Conservation (phyloP, 331 rosid genomes). For the Prunus yedoensis region DNA sequence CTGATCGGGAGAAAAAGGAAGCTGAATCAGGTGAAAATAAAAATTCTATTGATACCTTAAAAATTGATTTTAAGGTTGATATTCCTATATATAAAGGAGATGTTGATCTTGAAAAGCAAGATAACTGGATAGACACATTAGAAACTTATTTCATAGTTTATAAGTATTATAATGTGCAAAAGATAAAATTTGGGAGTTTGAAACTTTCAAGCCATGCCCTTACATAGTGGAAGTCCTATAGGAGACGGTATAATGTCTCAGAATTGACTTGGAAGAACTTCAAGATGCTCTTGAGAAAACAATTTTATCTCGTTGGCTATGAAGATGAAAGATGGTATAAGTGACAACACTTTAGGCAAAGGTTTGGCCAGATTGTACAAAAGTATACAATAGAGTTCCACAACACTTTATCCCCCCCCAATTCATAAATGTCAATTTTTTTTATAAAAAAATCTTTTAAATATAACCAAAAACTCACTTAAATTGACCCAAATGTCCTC, state of each 20-base stretch:
- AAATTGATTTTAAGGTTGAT: constrained; percentile 1
- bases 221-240: constrained; percentile 1
- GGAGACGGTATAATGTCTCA: neutral
- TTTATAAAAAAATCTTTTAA: too few relatives aligned
- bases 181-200: neutral
- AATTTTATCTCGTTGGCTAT: neutral
- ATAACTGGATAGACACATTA: neutral
- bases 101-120: neutral
- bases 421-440: too few relatives aligned
- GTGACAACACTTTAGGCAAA: neutral
- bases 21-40: neutral
- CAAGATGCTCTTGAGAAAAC: neutral
- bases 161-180: neutral
- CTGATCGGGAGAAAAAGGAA: neutral
- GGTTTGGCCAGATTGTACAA: neutral
- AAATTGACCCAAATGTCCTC: too few relatives aligned
- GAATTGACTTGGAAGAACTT: neutral
- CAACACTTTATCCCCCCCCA: too few relatives aligned
- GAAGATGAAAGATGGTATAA: neutral
- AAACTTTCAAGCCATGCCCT: neutral
- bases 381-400: neutral
- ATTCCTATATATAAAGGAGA: neutral
- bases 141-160: neutral
- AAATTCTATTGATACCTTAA: neutral
- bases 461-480: too few relatives aligned